phyloP scores from a whole-genome alignment of 257 asterid species.

The Pogostemon cablin region DNA sequence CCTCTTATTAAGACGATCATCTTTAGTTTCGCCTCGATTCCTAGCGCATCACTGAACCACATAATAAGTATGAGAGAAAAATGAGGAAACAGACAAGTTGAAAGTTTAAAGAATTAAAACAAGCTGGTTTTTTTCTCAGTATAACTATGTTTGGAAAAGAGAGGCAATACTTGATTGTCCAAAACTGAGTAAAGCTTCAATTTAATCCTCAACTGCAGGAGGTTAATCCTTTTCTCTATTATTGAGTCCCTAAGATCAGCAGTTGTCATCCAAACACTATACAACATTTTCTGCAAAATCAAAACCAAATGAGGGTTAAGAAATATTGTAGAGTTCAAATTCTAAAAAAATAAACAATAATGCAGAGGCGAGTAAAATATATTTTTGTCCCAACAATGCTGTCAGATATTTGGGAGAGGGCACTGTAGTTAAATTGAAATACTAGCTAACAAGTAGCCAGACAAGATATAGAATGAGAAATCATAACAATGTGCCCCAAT shows the following conservation, averaged over 20 bases:
- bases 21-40: conserved; percentile 6
- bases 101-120: conserved; percentile 14
- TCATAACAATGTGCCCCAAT: background rate
- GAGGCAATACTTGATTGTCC: conserved; percentile 64
- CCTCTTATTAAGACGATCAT: background rate
- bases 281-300: conserved; percentile 67
- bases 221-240: conserved; percentile 56
- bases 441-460: conserved; percentile 14
- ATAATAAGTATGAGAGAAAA: background rate
- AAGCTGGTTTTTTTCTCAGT: conserved; percentile 1
- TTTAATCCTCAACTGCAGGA: conserved; percentile 69
- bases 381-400: background rate
- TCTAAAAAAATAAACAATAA: conserved; percentile 8
- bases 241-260: conserved; percentile 55
- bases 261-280: conserved; percentile 58
- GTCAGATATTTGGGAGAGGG: conserved; percentile 6
- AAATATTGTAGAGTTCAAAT: conserved; percentile 7
- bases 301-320: conserved; percentile 33
- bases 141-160: background rate
- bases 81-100: conserved; percentile 5
- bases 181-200: conserved; percentile 63
- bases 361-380: background rate
- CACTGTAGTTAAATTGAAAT: background rate
- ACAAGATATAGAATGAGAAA: conserved; percentile 7
- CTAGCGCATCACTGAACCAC: conserved; percentile 18